These are phyloP conservation scores for Agaricales sp. DNA, from an alignment of 1,284 basidiomycete genomes.

Conservation along the genomic window DNA sequence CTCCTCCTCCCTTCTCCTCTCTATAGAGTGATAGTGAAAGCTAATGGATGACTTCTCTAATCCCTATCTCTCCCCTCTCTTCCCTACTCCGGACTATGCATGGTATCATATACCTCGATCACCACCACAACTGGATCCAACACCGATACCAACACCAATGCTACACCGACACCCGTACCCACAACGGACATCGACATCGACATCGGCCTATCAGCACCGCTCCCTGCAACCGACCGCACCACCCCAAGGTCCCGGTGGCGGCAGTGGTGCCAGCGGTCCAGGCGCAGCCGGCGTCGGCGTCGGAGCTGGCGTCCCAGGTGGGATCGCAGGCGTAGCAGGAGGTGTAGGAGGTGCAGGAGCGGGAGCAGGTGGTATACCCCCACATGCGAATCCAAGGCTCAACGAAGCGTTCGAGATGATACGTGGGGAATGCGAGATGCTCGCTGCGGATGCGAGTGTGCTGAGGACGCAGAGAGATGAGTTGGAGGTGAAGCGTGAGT, in stretches of 20 bases:
- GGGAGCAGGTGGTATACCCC: too few species aligned
- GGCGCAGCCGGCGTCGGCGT: too few species aligned
- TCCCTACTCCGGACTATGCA: too few species aligned
- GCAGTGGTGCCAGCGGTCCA: neutral
- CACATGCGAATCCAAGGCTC: slow-evolving; percentile 36
- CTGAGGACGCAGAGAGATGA: slow-evolving; percentile 82
- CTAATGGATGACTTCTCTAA: too few species aligned
- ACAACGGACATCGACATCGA: neutral
- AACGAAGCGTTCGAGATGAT: slow-evolving; percentile 79
- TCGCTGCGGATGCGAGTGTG: slow-evolving; percentile 59
- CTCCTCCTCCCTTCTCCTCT: neutral
- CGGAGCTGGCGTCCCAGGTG: too few species aligned
- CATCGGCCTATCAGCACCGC: slow-evolving; percentile 39
- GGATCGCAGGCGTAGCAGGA: too few species aligned
- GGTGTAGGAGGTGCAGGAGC: too few species aligned
- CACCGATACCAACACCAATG: too few species aligned
- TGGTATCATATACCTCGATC: too few species aligned
- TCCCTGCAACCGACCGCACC: slow-evolving; percentile 49
- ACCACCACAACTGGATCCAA: too few species aligned
- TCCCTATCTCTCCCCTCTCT: too few species aligned
- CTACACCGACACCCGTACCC: neutral
- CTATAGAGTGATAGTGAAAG: too few species aligned
- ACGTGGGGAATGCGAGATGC: slow-evolving; percentile 77
- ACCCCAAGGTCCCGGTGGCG: slow-evolving; percentile 25
- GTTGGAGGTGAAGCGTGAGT: slow-evolving; percentile 77